These are phyloP conservation scores for Venturia asperata DNA, from an alignment of 2,329 filamentous ascomycete genomes.

Conservation along the genomic window DNA sequence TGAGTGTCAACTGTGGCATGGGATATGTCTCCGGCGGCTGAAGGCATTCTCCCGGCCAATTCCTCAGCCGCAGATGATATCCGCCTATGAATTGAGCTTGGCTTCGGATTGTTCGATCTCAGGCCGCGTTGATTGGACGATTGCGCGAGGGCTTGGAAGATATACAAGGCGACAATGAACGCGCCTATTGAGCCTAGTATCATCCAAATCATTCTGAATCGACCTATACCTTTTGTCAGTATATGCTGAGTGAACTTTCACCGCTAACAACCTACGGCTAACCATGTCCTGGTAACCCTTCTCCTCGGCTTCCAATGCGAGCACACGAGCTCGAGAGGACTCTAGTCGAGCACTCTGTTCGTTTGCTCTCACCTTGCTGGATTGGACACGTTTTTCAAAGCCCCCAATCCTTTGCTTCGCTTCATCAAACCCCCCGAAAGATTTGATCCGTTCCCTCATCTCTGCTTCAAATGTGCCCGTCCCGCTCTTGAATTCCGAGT, in stretches of 20 bases:
- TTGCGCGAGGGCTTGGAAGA: neutral
- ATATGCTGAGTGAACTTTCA: neutral
- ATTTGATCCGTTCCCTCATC: slow-evolving; percentile 52
- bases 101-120: neutral
- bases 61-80: neutral
- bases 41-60: neutral
- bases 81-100: neutral
- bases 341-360: slow-evolving; percentile 57
- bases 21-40: neutral
- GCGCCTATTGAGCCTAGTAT: slow-evolving; percentile 31
- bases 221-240: slow-evolving; percentile 28
- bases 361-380: slow-evolving; percentile 53
- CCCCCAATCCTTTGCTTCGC: slow-evolving; percentile 58
- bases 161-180: slow-evolving; percentile 13
- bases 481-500: slow-evolving; percentile 53
- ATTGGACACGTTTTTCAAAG: slow-evolving; percentile 55
- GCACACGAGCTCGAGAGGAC: slow-evolving; percentile 55
- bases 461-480: slow-evolving; percentile 54
- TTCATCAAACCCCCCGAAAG: slow-evolving; percentile 55
- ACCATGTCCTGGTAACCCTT: slow-evolving; percentile 57
- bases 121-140: neutral
- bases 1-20: neutral
- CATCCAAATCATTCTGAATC: slow-evolving; percentile 58
- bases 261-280: slow-evolving; percentile 19
- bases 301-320: slow-evolving; percentile 61